Evolutionary conservation across 148 eudicot species (phyloP).

Genomic region (Rhododendron kiyosumense): DNA sequence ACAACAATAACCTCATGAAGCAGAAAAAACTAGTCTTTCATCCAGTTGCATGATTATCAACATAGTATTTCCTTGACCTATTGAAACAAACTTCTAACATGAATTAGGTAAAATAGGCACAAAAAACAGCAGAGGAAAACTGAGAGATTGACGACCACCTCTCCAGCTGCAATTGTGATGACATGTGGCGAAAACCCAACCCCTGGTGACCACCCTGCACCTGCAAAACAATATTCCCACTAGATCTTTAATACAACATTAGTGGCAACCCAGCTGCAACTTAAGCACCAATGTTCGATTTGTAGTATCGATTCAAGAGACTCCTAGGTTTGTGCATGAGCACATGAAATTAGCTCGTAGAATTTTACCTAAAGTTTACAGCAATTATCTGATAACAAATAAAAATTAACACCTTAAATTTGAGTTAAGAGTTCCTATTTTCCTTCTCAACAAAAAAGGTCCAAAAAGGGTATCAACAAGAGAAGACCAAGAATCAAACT

Average conservation of each 20-base stretch:
- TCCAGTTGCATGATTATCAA: slow-evolving; percentile 1
- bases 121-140: neutral
- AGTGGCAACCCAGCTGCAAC: neutral
- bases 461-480: neutral
- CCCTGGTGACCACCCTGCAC: slow-evolving; percentile 30
- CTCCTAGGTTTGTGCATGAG: neutral
- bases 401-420: slow-evolving; percentile 14
- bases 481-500: neutral
- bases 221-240: slow-evolving; percentile 32
- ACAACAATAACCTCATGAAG: neutral
- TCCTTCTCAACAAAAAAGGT: neutral
- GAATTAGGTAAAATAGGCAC: neutral
- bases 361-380: neutral
- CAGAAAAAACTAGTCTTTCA: neutral
- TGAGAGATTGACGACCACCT: slow-evolving; percentile 32
- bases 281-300: neutral
- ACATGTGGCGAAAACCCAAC: slow-evolving; percentile 73
- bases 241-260: neutral
- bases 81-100: neutral
- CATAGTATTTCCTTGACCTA: neutral
- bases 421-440: neutral
- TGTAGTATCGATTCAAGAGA: neutral
- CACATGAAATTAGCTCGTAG: neutral
- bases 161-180: slow-evolving; percentile 71
- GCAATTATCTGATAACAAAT: slow-evolving; percentile 6